Conservation (phyloP, 805 yeast species). For the Tetrapisispora arboricola region DNA sequence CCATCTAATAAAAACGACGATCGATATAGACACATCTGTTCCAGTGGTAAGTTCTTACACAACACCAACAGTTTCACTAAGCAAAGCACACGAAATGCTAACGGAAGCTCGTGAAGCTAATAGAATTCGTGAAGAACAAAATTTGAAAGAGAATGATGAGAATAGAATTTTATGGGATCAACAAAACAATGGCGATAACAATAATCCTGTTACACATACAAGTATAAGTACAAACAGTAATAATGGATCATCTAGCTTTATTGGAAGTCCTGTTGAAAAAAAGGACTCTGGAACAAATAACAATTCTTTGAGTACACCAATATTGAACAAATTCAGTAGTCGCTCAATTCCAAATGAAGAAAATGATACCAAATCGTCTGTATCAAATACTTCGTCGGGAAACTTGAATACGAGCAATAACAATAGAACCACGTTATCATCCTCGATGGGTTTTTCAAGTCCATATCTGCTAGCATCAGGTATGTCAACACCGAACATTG, state of each 20-base stretch:
- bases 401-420: background rate
- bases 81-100: constrained; percentile 76
- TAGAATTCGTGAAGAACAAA: constrained; percentile 39
- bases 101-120: constrained; percentile 73
- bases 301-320: background rate
- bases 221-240: constrained; percentile 5
- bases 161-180: constrained; percentile 25
- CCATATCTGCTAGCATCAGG: constrained; percentile 63
- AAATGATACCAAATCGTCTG: constrained; percentile 9
- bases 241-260: background rate
- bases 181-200: constrained; percentile 8
- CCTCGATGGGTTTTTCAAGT: constrained; percentile 45
- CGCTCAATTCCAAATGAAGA: background rate
- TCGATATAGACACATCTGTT: constrained; percentile 83
- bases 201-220: background rate
- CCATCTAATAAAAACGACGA: constrained; percentile 89
- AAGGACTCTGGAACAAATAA: background rate
- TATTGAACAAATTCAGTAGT: constrained; percentile 1
- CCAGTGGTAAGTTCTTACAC: constrained; percentile 91
- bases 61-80: constrained; percentile 83
- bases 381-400: constrained; percentile 9
- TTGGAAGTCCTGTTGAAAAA: background rate
- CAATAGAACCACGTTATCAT: constrained; percentile 17
- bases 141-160: constrained; percentile 18
- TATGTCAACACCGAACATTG: constrained; percentile 39